Percentiles rank a stretch among this genome's conserved stretches.
Conservation (phyloP, 495 filamentous ascomycete species). For the Penicillium paxilli region DNA sequence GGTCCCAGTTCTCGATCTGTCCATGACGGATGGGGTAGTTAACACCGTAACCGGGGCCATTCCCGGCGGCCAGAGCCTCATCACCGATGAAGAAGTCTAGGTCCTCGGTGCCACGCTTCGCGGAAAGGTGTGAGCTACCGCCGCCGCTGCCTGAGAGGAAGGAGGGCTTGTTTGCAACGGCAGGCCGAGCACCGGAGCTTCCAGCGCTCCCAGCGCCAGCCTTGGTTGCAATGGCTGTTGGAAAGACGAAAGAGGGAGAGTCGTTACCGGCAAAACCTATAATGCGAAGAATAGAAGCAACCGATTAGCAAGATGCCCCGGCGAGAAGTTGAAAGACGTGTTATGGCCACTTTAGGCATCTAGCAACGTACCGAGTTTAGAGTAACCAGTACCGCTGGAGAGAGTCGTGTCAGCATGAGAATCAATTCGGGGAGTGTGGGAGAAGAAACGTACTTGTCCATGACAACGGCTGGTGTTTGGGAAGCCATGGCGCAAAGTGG, state of each 20-base stretch:
- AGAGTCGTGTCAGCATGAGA: constrained; percentile 21
- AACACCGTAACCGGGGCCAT: constrained; percentile 88
- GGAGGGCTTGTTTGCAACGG: constrained; percentile 90
- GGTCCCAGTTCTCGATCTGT: constrained; percentile 98
- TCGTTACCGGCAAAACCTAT: constrained; percentile 98
- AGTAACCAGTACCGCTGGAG: constrained; percentile 94
- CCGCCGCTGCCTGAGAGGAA: constrained; percentile 93
- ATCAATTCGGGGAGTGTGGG: constrained; percentile 10
- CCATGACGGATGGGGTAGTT: constrained; percentile 98
- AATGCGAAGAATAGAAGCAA: not conserved
- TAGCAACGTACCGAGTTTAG: constrained; percentile 81
- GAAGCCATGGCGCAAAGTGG: constrained; percentile 69
- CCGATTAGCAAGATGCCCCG: constrained; percentile 30
- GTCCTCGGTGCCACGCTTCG: constrained; percentile 95
- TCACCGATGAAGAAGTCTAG: constrained; percentile 99
- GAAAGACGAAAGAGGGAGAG: constrained; percentile 98
- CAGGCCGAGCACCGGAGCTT: constrained; percentile 80
- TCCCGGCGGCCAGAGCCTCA: constrained; percentile 81
- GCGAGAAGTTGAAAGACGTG: constrained; percentile 9
- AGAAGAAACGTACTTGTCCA: constrained; percentile 89
- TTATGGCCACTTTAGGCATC: constrained; percentile 7
- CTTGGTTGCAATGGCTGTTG: constrained; percentile 97
- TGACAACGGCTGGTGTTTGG: constrained; percentile 99
- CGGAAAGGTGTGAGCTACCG: constrained; percentile 73
- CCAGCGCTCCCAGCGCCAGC: constrained; percentile 66